Evolutionary conservation across 1,139 yeast species (phyloP), one percentile per base, ranked within the genome.

Genomic region (Debaryomycetaceae sp.): DNA sequence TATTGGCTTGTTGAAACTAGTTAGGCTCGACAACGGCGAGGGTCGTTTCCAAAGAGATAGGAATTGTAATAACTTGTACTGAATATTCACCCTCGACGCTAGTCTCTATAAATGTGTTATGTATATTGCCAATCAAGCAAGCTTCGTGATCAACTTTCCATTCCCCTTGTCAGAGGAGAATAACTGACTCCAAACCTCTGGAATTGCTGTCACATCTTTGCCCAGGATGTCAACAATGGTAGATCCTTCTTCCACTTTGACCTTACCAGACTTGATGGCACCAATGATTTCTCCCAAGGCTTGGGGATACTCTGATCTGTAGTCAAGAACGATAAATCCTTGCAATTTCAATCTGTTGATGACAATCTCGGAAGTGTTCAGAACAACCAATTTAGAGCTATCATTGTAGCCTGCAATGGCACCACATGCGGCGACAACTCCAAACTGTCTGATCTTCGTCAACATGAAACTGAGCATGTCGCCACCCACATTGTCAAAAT

Each of bases 401-500:
- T 76, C 76, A 53, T 81, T 78, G 60, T 82, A 83, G 44, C 80
- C 80, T 33, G 87, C 62, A 51, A 83, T 79, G 4, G 83, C 73
- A 45, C 88, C 89, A 65, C 87, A 81, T 27, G 81, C 82, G 48
- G 81, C 59, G 42, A 83, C 65, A 13, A 60, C 65, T 39, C 81
- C 83, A 42, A 56, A 59, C n/a, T 54, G 55, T 48, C 71, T 76
- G 52, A 76, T 54, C 44, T 69, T 62, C 5, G 60, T 52, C 46
- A 81, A 60, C 46, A 77, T 74, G 27, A 66, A 60, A 51, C 78
- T 81, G 54, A 83, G 69, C 29, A 79, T 70, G 42, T 72, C 71
- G 23, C 89, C 89, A 42, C 89, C 89, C 41, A 83, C 88, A 48
- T 79, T 79, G 57, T 81, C 87, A 48, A 69, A 75, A 57, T 72